Evolutionary conservation across 352 stramenopile genomes (phyloP).

Genomic region (Stephanocyclus meneghinianus): DNA sequence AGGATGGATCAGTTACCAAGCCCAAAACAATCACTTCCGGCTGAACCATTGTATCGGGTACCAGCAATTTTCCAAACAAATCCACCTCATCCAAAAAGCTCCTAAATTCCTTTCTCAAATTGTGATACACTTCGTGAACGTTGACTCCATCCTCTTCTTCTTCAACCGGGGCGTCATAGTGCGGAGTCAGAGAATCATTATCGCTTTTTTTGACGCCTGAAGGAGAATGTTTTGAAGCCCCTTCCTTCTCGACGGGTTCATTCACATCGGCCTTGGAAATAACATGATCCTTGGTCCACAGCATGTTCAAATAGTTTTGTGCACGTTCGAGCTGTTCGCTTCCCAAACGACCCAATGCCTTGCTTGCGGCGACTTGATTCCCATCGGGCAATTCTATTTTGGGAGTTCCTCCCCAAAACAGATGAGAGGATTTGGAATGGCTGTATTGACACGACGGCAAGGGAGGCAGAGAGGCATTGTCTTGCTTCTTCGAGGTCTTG

Average conservation of each 20-base stretch:
- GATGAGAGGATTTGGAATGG: constrained; percentile 42
- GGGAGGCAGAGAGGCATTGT: neutral
- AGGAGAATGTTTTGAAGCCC: neutral
- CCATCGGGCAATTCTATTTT: constrained; percentile 39
- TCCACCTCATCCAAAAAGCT: constrained; percentile 54
- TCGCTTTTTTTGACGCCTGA: neutral
- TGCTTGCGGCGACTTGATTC: constrained; percentile 17
- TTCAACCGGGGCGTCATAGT: neutral
- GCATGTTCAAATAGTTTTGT: constrained; percentile 28
- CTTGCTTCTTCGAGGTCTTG: neutral
- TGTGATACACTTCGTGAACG: constrained; percentile 54
- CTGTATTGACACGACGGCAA: constrained; percentile 20
- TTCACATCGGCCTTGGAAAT: constrained; percentile 6
- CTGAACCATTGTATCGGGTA: constrained; percentile 28
- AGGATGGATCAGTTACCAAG: neutral
- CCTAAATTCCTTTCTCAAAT: constrained; percentile 52
- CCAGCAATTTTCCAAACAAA: constrained; percentile 43
- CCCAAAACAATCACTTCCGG: constrained; percentile 16
- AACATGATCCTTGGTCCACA: constrained; percentile 33
- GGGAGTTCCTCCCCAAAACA: constrained; percentile 47
- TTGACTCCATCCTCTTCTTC: constrained; percentile 8
- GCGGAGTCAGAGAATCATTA: neutral
- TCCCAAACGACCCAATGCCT: constrained; percentile 29
- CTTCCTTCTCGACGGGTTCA: constrained; percentile 11
- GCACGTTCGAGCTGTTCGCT: constrained; percentile 32